Percentiles rank a stretch among this genome's conserved stretches.
Evolutionary conservation across 805 yeast genomes (phyloP).

Genomic region (Saccharomycopsis sp.): DNA sequence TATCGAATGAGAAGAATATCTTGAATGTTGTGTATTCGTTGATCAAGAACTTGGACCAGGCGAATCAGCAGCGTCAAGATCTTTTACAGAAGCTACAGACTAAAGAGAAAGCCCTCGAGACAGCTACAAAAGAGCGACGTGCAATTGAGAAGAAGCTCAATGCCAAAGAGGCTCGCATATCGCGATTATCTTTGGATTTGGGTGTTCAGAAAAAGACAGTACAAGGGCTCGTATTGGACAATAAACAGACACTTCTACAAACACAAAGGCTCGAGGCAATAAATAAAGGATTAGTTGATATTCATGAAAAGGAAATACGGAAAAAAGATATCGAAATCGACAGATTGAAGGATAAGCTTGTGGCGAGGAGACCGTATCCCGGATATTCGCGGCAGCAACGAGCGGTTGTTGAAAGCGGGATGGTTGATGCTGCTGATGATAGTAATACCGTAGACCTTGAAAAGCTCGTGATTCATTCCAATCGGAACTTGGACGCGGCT

Average conservation of each 20-base stretch:
- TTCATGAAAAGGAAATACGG: constrained; percentile 13
- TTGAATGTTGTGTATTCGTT: constrained; percentile 16
- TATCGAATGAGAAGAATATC: constrained; percentile 17
- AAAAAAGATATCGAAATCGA: constrained; percentile 16
- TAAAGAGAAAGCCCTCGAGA: constrained; percentile 6
- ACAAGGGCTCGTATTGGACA: background rate
- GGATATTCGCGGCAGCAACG: background rate
- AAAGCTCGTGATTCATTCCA: background rate
- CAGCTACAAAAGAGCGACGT: background rate
- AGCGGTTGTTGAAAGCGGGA: background rate
- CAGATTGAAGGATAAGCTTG: constrained; percentile 13
- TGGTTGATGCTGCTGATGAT: background rate
- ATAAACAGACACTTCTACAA: background rate
- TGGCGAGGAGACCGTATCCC: constrained; percentile 3
- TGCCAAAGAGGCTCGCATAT: background rate
- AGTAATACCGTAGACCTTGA: background rate
- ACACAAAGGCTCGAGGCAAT: constrained; percentile 1
- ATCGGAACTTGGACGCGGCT: background rate
- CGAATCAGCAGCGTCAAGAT: constrained; percentile 7
- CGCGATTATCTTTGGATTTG: background rate
- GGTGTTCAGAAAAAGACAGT: background rate
- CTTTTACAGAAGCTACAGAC: background rate
- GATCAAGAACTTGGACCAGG: constrained; percentile 10
- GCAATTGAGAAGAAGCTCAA: background rate
- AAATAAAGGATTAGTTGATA: constrained; percentile 1